Conservation (phyloP, 1,284 basidiomycete genomes). For the Sanghuangporus sanghuang region DNA sequence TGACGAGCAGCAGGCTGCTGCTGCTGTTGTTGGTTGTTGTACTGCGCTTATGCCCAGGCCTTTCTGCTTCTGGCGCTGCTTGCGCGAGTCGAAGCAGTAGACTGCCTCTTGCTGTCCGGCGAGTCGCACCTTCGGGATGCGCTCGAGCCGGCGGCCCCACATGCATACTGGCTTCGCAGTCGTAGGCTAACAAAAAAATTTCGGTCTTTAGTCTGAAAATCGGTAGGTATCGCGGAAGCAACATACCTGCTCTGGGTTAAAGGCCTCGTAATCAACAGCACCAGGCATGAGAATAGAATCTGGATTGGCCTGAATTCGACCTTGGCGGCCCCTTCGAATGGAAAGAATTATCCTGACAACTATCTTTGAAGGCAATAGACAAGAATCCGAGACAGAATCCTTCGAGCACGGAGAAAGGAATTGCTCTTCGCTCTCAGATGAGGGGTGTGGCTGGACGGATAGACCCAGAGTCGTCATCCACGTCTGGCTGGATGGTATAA, state of each 20-base stretch:
- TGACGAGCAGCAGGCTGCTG: not conserved
- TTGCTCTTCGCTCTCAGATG: not conserved
- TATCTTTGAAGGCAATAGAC: not conserved
- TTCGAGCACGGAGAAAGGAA: not conserved
- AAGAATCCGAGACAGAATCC: not conserved
- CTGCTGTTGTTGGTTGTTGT: too few relatives aligned
- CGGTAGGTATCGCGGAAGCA: too few relatives aligned
- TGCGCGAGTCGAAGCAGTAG: conserved; percentile 17
- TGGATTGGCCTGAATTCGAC: not conserved
- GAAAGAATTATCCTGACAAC: not conserved
- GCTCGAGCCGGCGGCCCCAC: conserved; percentile 18
- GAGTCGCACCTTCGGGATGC: conserved; percentile 18
- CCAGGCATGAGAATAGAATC: not conserved
- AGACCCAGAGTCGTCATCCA: not conserved
- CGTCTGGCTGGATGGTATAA: not conserved
- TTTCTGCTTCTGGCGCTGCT: conserved; percentile 16
- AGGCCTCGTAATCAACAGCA: not conserved
- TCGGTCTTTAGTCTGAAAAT: not conserved
- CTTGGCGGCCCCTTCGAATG: not conserved
- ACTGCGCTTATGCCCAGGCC: not conserved
- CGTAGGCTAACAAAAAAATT: not conserved
- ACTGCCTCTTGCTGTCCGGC: conserved; percentile 16
- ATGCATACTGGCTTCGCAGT: conserved; percentile 16
- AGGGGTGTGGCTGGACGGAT: not conserved
- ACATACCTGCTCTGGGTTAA: conserved; percentile 10